Evolutionary conservation across 1,284 basidiomycete genomes (phyloP), one percentile per base, ranked within the genome.

Genomic region (Pseudozyma sp.): DNA sequence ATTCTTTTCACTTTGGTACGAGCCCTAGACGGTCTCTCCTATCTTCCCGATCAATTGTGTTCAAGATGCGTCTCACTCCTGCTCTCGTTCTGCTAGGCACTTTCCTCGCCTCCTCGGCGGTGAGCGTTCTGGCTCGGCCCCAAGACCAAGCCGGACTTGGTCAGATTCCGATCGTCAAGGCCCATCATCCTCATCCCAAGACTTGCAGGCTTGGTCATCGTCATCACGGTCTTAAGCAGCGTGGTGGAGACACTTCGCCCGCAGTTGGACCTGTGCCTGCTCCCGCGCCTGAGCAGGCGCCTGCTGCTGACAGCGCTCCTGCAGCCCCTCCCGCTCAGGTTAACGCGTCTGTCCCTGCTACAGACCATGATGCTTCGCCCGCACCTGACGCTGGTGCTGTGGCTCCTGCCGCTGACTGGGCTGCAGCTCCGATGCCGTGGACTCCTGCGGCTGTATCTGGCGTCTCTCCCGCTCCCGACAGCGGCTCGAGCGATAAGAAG

Each of bases 31-130:
- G 43, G 52, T 40, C 34, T 13, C 16, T 45, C n/a, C 19, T n/a
- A 11, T 45, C 11, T 6, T 39, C n/a, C 12, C 3, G 7, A 4
- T 53, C 53, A 14, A n/a, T 42, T 8, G 8, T 25, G 1, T 43
- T n/a, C 42, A 71, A 59, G 16, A 73, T 73, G 70, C 65, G 65
- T n/a, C 42, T 14, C 6, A 43, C 65, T 36, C 57, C 61, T 5
- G 48, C 65, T 38, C 61, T 73, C 7, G 59, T 65, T n/a, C 51
- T 73, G 12, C 36, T 73, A 3, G 70, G 57, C 36, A 16, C 56
- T 8, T 58, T 73, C 54, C 51, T 65, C 7, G 62, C 55, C 13
- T 53, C 58, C 0, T 54, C 61, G 14, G 51, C 49, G 3, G 49
- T 64, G 16, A 40, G 31, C 7, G 67, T 54, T 14, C 43, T 70